Conservation (phyloP, 257 asterid genomes). For the Solanum verrucosum region DNA sequence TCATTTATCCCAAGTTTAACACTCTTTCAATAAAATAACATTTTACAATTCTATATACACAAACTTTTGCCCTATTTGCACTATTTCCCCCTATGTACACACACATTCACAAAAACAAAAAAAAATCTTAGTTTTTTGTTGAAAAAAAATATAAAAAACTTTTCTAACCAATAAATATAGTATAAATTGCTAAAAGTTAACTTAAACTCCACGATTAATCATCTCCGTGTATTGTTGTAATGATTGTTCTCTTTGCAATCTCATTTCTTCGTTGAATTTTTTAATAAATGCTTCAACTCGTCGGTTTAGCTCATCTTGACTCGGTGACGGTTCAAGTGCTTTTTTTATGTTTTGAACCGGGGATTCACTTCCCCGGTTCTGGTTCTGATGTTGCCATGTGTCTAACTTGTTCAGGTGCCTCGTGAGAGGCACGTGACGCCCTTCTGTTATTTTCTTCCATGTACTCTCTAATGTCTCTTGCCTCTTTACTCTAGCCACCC, state of each 20-base stretch:
- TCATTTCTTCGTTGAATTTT: slow-evolving; percentile 59
- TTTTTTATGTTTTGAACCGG: not conserved
- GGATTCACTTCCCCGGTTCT: slow-evolving; percentile 19
- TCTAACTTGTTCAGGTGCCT: slow-evolving; percentile 4
- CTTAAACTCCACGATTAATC: slow-evolving; percentile 41
- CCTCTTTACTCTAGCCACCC: slow-evolving; percentile 1
- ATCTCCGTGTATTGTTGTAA: slow-evolving; percentile 39
- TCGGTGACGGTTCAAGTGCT: slow-evolving; percentile 39
- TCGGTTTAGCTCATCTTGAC: slow-evolving; percentile 66
- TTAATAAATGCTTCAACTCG: slow-evolving; percentile 57
- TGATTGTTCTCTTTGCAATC: slow-evolving; percentile 62
- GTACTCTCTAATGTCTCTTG: slow-evolving; percentile 22
- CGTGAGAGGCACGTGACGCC: slow-evolving; percentile 15
- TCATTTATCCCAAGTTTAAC: not conserved
- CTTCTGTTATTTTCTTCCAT: slow-evolving; percentile 23
- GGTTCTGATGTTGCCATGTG: slow-evolving; percentile 11
- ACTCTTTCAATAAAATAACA: not conserved
- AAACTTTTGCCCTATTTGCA: not conserved
- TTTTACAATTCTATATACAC: not conserved
- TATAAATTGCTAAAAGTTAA: not conserved
- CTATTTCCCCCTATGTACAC: not conserved
- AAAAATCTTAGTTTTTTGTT: not conserved
- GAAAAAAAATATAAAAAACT: not conserved
- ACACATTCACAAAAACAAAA: not conserved
- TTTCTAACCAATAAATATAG: not conserved